Evolutionary conservation across 257 asterid genomes (phyloP).

Genomic region (Euphrasia confusa): DNA sequence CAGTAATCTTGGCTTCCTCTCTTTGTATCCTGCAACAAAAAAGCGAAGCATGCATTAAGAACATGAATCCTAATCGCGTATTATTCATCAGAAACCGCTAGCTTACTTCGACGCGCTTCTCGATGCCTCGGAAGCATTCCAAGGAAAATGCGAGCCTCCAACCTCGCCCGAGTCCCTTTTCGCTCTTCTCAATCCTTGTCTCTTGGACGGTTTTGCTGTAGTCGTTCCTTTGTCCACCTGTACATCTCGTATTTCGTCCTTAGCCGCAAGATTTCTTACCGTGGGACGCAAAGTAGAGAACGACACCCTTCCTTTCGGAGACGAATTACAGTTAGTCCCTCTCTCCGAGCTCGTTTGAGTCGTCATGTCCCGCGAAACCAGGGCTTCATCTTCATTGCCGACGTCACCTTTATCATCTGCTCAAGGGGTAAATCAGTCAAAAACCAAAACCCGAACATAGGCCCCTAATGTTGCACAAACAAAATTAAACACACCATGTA

Average conservation of each 20-base stretch:
- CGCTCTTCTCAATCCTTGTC: conserved; percentile 29
- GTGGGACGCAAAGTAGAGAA: conserved; percentile 39
- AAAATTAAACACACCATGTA: too few species aligned
- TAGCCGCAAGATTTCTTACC: conserved; percentile 25
- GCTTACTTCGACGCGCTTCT: conserved; percentile 42
- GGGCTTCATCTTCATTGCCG: conserved; percentile 30
- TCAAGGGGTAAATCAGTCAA: not conserved
- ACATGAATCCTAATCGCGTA: too few species aligned
- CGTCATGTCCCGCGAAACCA: conserved; percentile 63
- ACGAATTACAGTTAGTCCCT: conserved; percentile 41
- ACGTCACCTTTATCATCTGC: conserved; percentile 44
- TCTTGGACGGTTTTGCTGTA: conserved; percentile 35
- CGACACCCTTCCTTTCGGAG: conserved; percentile 46
- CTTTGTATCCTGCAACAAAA: conserved; percentile 47
- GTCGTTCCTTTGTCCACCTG: conserved; percentile 65
- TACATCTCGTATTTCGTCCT: conserved; percentile 67
- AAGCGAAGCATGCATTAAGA: conserved; percentile 10
- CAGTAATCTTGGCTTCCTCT: conserved; percentile 66
- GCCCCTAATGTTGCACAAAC: too few species aligned
- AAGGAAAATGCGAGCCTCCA: conserved; percentile 28
- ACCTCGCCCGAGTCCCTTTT: conserved; percentile 1
- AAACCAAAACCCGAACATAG: too few species aligned
- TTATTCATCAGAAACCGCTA: not conserved
- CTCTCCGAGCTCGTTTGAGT: conserved; percentile 83
- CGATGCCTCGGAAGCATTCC: conserved; percentile 41